phyloP scores from a whole-genome alignment of 1,284 basidiomycete genomes.

The Porogramme epimiltina region DNA sequence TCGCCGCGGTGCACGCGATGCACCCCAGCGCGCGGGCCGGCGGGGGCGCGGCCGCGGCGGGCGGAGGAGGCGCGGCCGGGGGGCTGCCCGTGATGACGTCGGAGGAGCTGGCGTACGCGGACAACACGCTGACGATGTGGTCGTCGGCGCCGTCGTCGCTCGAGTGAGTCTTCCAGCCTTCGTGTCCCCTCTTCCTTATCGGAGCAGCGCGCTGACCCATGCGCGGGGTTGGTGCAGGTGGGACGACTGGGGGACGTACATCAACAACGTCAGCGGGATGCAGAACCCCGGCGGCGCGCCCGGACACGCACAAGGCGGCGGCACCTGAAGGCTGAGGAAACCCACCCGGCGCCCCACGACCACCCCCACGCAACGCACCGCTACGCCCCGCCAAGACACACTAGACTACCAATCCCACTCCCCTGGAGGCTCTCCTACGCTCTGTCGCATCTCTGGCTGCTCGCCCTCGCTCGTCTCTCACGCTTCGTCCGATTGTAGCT shows the following conservation, averaged over 20 bases:
- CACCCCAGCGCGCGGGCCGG: not conserved
- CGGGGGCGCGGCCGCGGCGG: not conserved
- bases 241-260: slow-evolving; percentile 32
- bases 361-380: too few species aligned
- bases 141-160: slow-evolving; percentile 35
- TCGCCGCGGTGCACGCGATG: slow-evolving; percentile 12
- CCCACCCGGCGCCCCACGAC: too few species aligned
- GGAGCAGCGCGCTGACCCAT: not conserved
- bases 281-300: slow-evolving; percentile 2
- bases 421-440: too few species aligned
- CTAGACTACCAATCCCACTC: too few species aligned
- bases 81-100: slow-evolving; percentile 11
- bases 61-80: not conserved
- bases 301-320: too few species aligned
- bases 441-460: too few species aligned
- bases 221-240: too few species aligned
- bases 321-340: too few species aligned
- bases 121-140: slow-evolving; percentile 35
- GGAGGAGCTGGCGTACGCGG: slow-evolving; percentile 28
- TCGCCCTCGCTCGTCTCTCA: too few species aligned
- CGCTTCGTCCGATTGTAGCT: too few species aligned
- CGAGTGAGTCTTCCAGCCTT: slow-evolving; percentile 33
- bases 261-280: slow-evolving; percentile 25
- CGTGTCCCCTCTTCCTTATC: too few species aligned
- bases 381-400: too few species aligned